phyloP scores from a whole-genome alignment of 768 basidiomycete genomes.

The Agrocybe pediades region DNA sequence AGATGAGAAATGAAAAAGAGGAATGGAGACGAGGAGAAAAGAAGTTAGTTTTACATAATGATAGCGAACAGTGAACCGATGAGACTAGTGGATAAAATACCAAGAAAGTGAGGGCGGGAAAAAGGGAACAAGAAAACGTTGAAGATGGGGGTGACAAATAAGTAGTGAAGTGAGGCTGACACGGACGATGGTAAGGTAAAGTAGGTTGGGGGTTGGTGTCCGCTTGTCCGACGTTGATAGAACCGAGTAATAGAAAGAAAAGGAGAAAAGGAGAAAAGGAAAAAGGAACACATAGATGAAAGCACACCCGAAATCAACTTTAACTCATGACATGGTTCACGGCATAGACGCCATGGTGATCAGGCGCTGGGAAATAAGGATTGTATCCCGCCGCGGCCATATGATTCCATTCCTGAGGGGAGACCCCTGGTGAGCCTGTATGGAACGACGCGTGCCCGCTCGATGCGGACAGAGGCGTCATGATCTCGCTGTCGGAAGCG shows the following conservation, averaged over 20 bases:
- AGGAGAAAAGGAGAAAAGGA: slow-evolving; percentile 8
- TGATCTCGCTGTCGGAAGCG: slow-evolving; percentile 64
- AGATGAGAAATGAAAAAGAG: not conserved
- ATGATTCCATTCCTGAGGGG: slow-evolving; percentile 64
- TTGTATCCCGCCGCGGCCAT: slow-evolving; percentile 60
- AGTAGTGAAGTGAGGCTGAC: not conserved
- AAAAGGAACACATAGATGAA: too few species aligned
- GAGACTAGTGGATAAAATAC: too few species aligned
- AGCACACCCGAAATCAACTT: slow-evolving; percentile 19
- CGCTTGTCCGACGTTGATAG: not conserved
- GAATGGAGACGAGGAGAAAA: not conserved
- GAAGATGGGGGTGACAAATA: slow-evolving; percentile 11
- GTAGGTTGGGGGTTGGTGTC: slow-evolving; percentile 4
- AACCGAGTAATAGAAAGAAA: slow-evolving; percentile 14
- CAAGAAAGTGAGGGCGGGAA: slow-evolving; percentile 3
- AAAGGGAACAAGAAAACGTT: slow-evolving; percentile 8
- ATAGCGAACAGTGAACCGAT: too few species aligned
- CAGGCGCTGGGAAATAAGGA: slow-evolving; percentile 67
- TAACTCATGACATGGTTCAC: slow-evolving; percentile 55
- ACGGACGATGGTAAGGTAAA: not conserved
- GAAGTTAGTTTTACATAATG: slow-evolving; percentile 4
- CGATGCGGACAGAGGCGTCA: slow-evolving; percentile 54
- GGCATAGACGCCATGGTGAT: slow-evolving; percentile 54
- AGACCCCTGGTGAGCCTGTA: slow-evolving; percentile 46
- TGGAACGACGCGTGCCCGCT: slow-evolving; percentile 51